Evolutionary conservation across 441 rosid species (phyloP).

Genomic region (Erysimum cheiri): DNA sequence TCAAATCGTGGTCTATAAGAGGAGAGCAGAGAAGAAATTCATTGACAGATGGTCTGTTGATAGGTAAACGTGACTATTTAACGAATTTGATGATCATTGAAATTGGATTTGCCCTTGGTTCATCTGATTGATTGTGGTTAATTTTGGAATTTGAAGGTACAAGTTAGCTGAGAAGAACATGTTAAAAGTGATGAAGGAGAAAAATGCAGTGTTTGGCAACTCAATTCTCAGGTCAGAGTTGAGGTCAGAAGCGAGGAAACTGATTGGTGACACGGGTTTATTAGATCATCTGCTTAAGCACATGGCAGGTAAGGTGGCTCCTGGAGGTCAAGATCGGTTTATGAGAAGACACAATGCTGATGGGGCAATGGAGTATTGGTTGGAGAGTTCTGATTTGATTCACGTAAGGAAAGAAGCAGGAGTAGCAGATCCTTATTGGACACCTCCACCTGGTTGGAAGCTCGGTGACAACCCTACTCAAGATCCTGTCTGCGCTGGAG

Average conservation of each 20-base stretch:
- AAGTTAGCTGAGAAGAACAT: constrained; percentile 81
- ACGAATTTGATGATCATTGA: constrained; percentile 14
- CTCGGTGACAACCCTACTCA: constrained; percentile 85
- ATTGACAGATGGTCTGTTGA: constrained; percentile 81
- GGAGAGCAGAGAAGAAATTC: constrained; percentile 49
- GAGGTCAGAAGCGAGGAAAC: constrained; percentile 81
- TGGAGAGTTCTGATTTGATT: constrained; percentile 79
- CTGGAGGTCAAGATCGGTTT: constrained; percentile 88
- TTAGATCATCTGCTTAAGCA: constrained; percentile 94
- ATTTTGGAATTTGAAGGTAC: constrained; percentile 60
- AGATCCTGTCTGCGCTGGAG: constrained; percentile 81
- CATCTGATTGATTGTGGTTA: constrained; percentile 7
- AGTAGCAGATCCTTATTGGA: constrained; percentile 94
- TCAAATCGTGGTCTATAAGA: constrained; percentile 48
- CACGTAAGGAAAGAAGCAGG: constrained; percentile 82
- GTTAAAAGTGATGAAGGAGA: constrained; percentile 85
- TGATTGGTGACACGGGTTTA: constrained; percentile 95
- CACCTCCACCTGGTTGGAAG: constrained; percentile 94
- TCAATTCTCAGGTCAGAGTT: constrained; percentile 78
- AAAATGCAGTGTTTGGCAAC: constrained; percentile 72
- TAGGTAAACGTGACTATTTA: constrained; percentile 53
- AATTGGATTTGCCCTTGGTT: constrained; percentile 5
- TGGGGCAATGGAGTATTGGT: constrained; percentile 98
- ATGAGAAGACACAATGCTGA: constrained; percentile 90
- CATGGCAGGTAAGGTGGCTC: constrained; percentile 95